Conservation (phyloP, 2,329 filamentous ascomycete species). For the Aspergillus oerlinghausenensis region DNA sequence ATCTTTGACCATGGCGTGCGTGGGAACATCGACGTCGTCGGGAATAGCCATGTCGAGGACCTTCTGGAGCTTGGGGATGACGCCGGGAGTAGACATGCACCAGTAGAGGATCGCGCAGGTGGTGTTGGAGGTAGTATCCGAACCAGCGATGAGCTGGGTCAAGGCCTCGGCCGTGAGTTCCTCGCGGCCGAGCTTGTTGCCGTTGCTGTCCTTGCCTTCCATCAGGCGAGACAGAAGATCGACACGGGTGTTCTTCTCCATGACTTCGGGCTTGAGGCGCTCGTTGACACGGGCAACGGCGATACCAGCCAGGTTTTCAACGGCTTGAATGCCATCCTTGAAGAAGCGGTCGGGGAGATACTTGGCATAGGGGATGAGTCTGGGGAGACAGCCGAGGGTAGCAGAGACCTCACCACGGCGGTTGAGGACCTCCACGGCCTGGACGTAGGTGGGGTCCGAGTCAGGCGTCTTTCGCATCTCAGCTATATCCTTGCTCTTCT, state of each 20-base stretch:
- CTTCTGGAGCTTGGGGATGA: slow-evolving; percentile 66
- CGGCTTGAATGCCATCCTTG: slow-evolving; percentile 65
- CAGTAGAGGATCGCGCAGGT: slow-evolving; percentile 81
- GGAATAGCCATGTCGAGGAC: slow-evolving; percentile 71
- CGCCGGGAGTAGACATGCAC: slow-evolving; percentile 63
- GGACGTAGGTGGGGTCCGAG: slow-evolving; percentile 61
- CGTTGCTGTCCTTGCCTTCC: slow-evolving; percentile 78
- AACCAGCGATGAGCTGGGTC: slow-evolving; percentile 76
- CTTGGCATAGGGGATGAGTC: slow-evolving; percentile 72
- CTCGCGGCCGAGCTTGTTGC: slow-evolving; percentile 67
- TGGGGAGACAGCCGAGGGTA: slow-evolving; percentile 69
- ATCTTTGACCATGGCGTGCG: slow-evolving; percentile 67
- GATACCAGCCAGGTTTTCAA: slow-evolving; percentile 79
- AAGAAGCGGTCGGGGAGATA: slow-evolving; percentile 83
- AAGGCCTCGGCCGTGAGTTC: slow-evolving; percentile 85
- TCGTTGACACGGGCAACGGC: slow-evolving; percentile 76
- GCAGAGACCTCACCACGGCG: slow-evolving; percentile 80
- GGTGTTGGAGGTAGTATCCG: slow-evolving; percentile 65
- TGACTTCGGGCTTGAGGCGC: slow-evolving; percentile 62
- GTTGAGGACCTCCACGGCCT: slow-evolving; percentile 84
- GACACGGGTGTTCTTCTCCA: slow-evolving; percentile 60
- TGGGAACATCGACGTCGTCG: slow-evolving; percentile 57
- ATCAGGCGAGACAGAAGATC: slow-evolving; percentile 80
- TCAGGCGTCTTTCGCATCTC: slow-evolving; percentile 63
- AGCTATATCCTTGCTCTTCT: slow-evolving; percentile 68